A percentile compares a stretch with the other conserved stretches of the same genome.
phyloP scores from a whole-genome alignment of 768 basidiomycete species.

The Plicaturopsis crispa region DNA sequence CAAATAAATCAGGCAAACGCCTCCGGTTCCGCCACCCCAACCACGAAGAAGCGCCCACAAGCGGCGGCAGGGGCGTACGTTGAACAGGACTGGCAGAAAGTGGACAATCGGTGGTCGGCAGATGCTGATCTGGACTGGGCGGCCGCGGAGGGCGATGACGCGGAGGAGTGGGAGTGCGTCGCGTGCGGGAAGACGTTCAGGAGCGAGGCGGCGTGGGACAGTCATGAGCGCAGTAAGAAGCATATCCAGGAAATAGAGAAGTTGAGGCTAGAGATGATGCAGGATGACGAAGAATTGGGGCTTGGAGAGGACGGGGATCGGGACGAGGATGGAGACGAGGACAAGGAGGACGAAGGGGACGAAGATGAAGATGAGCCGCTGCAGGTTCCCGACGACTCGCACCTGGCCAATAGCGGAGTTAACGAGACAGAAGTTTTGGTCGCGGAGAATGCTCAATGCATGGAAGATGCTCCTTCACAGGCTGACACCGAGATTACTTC shows the following conservation, averaged over 20 bases:
- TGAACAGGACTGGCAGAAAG: conserved; percentile 88
- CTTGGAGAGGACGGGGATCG: conserved; percentile 31
- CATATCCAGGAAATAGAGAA: conserved; percentile 83
- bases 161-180: conserved; percentile 92
- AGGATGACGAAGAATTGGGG: conserved; percentile 63
- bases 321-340: conserved; percentile 13
- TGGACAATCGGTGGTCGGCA: conserved; percentile 27
- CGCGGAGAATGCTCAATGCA: no score
- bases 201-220: conserved; percentile 92
- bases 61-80: conserved; percentile 41
- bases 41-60: conserved; percentile 23
- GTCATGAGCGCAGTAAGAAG: conserved; percentile 93
- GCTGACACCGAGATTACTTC: no score
- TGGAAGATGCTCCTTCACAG: no score
- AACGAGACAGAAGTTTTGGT: conserved; percentile 7
- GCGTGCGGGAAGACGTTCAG: conserved; percentile 85
- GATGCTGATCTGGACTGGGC: conserved; percentile 72
- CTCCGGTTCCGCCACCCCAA: conserved; percentile 22
- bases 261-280: conserved; percentile 68
- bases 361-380: conserved; percentile 7
- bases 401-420: no score
- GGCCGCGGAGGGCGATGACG: conserved; percentile 57
- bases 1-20: conserved; percentile 27
- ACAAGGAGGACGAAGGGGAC: conserved; percentile 7
- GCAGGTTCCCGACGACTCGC: conserved; percentile 7